Evolutionary conservation across 2,329 filamentous ascomycete genomes (phyloP), one percentile per base, ranked within the genome.

Genomic region (Orbilia brochopaga): DNA sequence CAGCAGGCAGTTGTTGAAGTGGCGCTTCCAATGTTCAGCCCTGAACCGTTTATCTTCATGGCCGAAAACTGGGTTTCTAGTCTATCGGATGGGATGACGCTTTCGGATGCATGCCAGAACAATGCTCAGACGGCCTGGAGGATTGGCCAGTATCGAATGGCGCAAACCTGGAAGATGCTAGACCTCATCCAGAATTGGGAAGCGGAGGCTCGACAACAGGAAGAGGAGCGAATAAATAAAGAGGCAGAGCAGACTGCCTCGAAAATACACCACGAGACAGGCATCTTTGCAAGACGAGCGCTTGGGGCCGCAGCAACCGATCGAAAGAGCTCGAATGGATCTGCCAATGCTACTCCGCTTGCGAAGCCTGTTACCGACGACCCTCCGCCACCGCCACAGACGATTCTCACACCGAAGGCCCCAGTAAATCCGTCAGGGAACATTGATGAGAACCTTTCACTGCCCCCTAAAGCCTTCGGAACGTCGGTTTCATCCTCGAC

Each of bases 101-200:
- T 77, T 23, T 57, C 59, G 1, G 52, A 76, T 37, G 76, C 76
- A 2, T 76, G 74, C 35, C 73, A 69, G 35, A 56, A 17, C n/a
- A 77, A 77, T 58, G 73, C 74, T 2, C 62, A 73, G 8, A 57
- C 63, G 5, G 75, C 76, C n/a, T 74, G 69, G 69, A 23, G 67
- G 11, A 73, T 74, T 46, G 74, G 75, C 8, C 73, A 76, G 46
- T 75, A 74, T 46, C 66, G 76, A 30, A 75, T 75, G 6, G 70
- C 74, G 1, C 74, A 76, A 51, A 75, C 74, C 6, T 77, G 76
- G 76, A 74, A 74, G 42, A 73, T 76, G 53, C 54, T 77, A 10
- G 73, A 75, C 40, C 74, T 75, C 62, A 52, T 67, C 72, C 52
- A 70, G 70, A 44, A 66, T 50, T 61, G 75, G 76, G 53, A 74